Conservation (phyloP, 2,329 filamentous ascomycete genomes). For the Colletotrichum cordylinicola region DNA sequence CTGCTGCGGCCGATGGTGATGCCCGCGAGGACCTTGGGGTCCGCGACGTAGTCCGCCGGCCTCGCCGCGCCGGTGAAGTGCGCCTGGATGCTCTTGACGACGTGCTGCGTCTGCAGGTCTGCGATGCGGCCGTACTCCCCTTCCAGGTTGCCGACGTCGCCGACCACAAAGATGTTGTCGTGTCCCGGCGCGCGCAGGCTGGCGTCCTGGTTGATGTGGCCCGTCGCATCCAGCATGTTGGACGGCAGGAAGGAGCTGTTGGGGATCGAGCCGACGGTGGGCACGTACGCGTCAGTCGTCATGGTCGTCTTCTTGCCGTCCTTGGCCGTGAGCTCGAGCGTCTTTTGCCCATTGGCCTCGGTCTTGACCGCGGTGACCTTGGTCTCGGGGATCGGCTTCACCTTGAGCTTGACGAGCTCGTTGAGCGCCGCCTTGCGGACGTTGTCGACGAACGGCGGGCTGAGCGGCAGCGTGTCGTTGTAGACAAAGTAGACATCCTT, state of each 20-base stretch:
- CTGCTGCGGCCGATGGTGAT: conserved; percentile 45
- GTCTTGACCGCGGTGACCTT: conserved; percentile 33
- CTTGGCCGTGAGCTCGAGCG: conserved; percentile 38
- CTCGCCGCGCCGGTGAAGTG: conserved; percentile 34
- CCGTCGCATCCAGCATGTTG: conserved; percentile 36
- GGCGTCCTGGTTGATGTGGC: conserved; percentile 42
- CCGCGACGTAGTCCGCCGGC: conserved; percentile 26
- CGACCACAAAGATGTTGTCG: conserved; percentile 48
- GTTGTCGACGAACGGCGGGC: conserved; percentile 31
- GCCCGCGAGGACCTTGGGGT: conserved; percentile 36
- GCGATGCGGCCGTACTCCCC: conserved; percentile 33
- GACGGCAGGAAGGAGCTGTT: conserved; percentile 51
- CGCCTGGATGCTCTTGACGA: conserved; percentile 38
- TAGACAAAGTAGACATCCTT: conserved; percentile 55
- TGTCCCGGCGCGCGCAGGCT: conserved; percentile 40
- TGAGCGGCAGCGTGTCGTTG: conserved; percentile 43
- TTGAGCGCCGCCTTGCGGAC: conserved; percentile 43
- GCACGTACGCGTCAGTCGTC: conserved; percentile 50
- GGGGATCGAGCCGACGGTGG: conserved; percentile 48
- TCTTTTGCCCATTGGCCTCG: conserved; percentile 29
- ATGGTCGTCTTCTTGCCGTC: conserved; percentile 43
- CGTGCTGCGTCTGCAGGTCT: conserved; percentile 37
- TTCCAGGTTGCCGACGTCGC: conserved; percentile 50
- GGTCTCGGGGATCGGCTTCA: conserved; percentile 45
- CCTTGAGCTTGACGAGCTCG: conserved; percentile 49